Evolutionary conservation across 1,139 yeast genomes (phyloP), one percentile per base, ranked within the genome.

Genomic region (Candida albicans): DNA sequence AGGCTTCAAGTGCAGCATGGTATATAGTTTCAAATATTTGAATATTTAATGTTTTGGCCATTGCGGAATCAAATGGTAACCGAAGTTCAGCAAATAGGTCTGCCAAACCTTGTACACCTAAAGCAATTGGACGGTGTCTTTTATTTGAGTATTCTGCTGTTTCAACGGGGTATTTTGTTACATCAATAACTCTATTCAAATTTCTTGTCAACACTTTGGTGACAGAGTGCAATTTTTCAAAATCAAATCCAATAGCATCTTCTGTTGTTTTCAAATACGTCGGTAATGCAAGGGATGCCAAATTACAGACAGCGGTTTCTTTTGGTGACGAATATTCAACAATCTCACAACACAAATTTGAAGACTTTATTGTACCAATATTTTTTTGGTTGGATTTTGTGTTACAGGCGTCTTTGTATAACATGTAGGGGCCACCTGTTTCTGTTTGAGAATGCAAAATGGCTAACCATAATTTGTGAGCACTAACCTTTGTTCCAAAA

Each of bases 21-120:
- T 88, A 88, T 42, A 88, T 87, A 31, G 96, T 89, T 68, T 88
- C 96, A 64, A 88, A 88, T 49, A 88, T 85, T 64, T 87, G 95
- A 44, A 77, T 76, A 68, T 88, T 88, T 53, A 88, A 72, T 50
- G 70, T 71, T 59, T 75, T 77, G 18, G 96, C 96, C 53, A 79
- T 85, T 24, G 72, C 71, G 32, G 90, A 82, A 57, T 86, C 96
- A 62, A 88, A 88, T 25, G 96, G 95, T 52, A 88, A 57, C 56
- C 95, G 77, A 49, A 88, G 73, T 48, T 80, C 74, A 74, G 86
- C 75, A 64, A 87, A 88, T n/a, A 87, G 73, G 60, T 88, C 96
- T 28, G 96, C 96, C 44, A 88, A 73, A 47, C 96, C 96, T 65
- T 88, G 95, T 8, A 88, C 95, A 53, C 96, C 96, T 35, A 88